Percentiles rank a stretch among this genome's conserved stretches.
Conservation (phyloP, 1,284 basidiomycete species). For the Butyriboletus regius region DNA sequence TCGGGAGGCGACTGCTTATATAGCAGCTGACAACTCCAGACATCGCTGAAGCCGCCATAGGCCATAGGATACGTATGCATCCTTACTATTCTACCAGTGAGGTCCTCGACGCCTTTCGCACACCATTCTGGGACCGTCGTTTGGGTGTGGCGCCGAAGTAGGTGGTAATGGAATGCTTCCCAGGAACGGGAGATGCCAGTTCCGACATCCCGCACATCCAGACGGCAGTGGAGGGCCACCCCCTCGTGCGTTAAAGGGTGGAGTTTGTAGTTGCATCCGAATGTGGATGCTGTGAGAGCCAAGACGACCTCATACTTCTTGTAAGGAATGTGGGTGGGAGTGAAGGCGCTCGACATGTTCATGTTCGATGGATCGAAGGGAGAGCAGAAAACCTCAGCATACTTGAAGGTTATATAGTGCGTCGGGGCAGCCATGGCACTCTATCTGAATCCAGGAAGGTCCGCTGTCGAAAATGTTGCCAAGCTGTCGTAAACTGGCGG, state of each 20-base stretch:
- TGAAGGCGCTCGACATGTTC: neutral
- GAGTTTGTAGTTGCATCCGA: too few species aligned
- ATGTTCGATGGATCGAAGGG: neutral
- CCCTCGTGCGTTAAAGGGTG: too few species aligned
- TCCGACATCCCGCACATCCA: neutral
- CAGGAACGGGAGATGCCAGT: neutral
- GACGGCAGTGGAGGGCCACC: rapidly evolving
- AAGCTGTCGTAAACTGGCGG: neutral
- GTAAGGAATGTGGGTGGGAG: too few species aligned
- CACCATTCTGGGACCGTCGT: neutral
- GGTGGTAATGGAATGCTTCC: neutral
- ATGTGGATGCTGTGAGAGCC: too few species aligned
- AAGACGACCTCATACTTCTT: too few species aligned
- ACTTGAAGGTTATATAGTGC: too few species aligned
- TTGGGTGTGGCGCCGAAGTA: neutral
- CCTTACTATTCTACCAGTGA: slow-evolving; percentile 15
- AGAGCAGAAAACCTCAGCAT: neutral
- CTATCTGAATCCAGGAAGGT: neutral
- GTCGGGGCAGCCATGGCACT: neutral
- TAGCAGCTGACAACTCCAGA: slow-evolving; percentile 20
- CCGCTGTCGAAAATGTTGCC: neutral
- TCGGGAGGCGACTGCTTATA: neutral
- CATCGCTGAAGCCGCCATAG: slow-evolving; percentile 24
- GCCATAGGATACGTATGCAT: slow-evolving; percentile 15
- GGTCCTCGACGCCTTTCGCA: slow-evolving; percentile 1